Conservation (phyloP, 2,329 filamentous ascomycete species). For the Apiospora pterosperma region DNA sequence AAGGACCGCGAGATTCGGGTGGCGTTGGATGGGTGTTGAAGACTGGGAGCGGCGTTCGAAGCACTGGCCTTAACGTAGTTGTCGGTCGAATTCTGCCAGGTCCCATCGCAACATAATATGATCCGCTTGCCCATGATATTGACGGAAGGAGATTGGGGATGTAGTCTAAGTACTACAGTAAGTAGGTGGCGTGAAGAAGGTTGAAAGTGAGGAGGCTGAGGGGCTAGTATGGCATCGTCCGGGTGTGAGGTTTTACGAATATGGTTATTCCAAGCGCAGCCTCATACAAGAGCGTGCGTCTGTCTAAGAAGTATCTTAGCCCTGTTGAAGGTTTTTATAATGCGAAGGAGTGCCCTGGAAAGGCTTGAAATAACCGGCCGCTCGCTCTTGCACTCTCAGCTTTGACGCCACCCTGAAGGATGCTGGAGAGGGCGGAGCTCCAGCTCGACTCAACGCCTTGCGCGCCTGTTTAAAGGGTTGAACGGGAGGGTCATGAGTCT, state of each 20-base stretch:
- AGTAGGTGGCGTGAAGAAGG: neutral
- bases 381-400: neutral
- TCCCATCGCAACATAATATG: constrained; percentile 51
- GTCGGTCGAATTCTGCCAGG: constrained; percentile 52
- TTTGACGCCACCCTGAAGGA: neutral
- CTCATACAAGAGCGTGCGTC: neutral
- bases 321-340: neutral
- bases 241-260: neutral
- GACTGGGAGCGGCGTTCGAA: constrained; percentile 32
- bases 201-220: neutral
- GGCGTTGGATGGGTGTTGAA: constrained; percentile 56
- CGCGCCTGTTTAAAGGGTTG: neutral
- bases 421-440: neutral
- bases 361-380: neutral
- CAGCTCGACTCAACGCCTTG: neutral
- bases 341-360: neutral
- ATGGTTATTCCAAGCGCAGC: neutral
- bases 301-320: too few relatives aligned
- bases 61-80: constrained; percentile 39
- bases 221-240: neutral
- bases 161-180: neutral
- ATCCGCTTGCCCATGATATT: constrained; percentile 36
- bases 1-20: constrained; percentile 58
- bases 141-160: neutral
- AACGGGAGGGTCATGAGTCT: neutral